A percentile compares a stretch with the other conserved stretches of the same genome.
Evolutionary conservation across 768 basidiomycete genomes (phyloP).

Genomic region (Artomyces pyxidatus): DNA sequence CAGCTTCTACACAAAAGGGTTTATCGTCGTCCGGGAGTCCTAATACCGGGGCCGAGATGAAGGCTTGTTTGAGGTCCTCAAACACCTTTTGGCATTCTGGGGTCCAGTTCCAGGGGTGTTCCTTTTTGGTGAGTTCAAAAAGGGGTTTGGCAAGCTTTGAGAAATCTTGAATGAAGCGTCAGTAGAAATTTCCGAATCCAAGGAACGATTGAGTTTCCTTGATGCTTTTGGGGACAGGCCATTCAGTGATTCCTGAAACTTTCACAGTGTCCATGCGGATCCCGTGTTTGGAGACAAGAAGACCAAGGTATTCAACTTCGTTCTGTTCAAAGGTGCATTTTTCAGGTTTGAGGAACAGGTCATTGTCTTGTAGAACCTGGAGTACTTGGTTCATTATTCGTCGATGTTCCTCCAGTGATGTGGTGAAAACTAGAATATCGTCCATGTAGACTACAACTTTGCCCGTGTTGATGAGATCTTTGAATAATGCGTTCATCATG

Average conservation of each 20-base stretch:
- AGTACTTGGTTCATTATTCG: slow-evolving; percentile 19
- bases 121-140: slow-evolving; percentile 1
- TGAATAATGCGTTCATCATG: slow-evolving; percentile 21
- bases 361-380: slow-evolving; percentile 1
- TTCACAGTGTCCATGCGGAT: slow-evolving; percentile 28
- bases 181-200: slow-evolving; percentile 23
- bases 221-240: slow-evolving; percentile 17
- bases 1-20: slow-evolving; percentile 9
- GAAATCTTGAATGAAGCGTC: not conserved
- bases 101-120: not conserved
- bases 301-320: slow-evolving; percentile 25
- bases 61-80: not conserved
- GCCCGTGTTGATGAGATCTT: slow-evolving; percentile 22
- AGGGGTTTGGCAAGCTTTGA: not conserved
- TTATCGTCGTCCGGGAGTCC: slow-evolving; percentile 1
- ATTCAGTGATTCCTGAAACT: slow-evolving; percentile 22
- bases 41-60: not conserved
- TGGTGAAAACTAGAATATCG: slow-evolving; percentile 32
- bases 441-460: slow-evolving; percentile 38
- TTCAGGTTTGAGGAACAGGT: slow-evolving; percentile 12
- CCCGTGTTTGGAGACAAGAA: slow-evolving; percentile 17
- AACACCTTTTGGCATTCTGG: not conserved
- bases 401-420: slow-evolving; percentile 12
- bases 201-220: not conserved
- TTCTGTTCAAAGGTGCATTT: slow-evolving; percentile 27